Conservation (phyloP, 225 moss, liverwort and hornwort genomes). For the Antitrichia curtipendula region DNA sequence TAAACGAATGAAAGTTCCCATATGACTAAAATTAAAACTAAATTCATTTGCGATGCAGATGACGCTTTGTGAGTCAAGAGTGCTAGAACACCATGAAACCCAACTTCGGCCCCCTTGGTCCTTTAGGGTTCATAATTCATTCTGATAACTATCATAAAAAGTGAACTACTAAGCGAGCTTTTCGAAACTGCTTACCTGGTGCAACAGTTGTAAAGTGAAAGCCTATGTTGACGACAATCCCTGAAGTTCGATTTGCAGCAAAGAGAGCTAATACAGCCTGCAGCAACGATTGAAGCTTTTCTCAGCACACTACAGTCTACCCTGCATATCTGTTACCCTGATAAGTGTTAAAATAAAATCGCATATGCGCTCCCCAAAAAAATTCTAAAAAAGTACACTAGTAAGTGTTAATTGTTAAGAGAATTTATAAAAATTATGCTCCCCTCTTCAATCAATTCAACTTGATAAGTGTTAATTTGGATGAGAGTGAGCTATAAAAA, state of each 20-base stretch:
- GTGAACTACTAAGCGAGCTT: not conserved
- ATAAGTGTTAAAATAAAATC: too few species aligned
- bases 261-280: slow-evolving; percentile 53
- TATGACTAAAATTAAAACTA: not conserved
- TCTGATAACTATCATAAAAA: not conserved
- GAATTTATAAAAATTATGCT: too few species aligned
- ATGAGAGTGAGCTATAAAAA: too few species aligned
- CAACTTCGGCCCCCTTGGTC: not conserved
- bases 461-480: too few species aligned
- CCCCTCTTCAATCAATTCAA: too few species aligned
- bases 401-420: too few species aligned
- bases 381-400: too few species aligned
- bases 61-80: not conserved
- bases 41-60: not conserved
- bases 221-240: slow-evolving; percentile 57
- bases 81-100: not conserved
- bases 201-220: slow-evolving; percentile 46
- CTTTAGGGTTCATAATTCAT: not conserved
- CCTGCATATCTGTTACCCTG: too few species aligned
- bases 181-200: slow-evolving; percentile 18
- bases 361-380: too few species aligned
- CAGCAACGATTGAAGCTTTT: not conserved
- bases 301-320: not conserved
- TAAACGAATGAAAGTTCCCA: not conserved
- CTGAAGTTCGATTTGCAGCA: slow-evolving; percentile 36